Conservation (phyloP, 1,139 yeast genomes). For the Yamadazyma blattariae region DNA sequence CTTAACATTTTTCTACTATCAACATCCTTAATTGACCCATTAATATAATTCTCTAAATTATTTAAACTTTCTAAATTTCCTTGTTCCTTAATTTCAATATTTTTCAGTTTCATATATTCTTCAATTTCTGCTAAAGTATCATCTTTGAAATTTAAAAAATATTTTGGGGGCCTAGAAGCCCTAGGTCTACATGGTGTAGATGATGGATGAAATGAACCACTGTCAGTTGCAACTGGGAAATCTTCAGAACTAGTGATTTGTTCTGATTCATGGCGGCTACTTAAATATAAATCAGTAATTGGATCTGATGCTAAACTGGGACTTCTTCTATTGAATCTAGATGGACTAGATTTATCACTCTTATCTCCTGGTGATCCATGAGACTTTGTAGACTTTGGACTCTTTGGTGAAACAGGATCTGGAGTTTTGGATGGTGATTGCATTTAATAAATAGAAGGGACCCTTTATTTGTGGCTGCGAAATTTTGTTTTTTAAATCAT, state of each 20-base stretch:
- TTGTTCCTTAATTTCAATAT: neutral
- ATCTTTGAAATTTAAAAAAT: neutral
- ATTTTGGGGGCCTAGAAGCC: neutral
- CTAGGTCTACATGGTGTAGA: constrained; percentile 6
- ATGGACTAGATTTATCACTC: neutral
- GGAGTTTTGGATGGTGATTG: too few relatives aligned
- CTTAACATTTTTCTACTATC: neutral
- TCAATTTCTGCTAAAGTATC: constrained; percentile 1
- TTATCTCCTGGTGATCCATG: neutral
- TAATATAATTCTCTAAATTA: neutral
- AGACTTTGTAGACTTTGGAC: neutral
- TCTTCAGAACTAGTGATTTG: neutral
- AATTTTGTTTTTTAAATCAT: neutral
- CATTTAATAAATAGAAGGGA: too few relatives aligned
- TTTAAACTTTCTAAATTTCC: neutral
- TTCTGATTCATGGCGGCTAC: neutral
- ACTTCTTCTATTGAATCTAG: neutral
- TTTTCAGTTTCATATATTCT: constrained; percentile 1
- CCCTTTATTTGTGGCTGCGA: neutral
- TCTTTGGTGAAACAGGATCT: too few relatives aligned
- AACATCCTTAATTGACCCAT: neutral
- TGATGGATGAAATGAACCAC: constrained; percentile 3
- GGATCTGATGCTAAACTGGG: neutral
- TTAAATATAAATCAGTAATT: neutral
- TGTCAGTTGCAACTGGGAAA: constrained; percentile 3